Conservation (phyloP, 805 yeast species). For the Kockiozyma suomiensis region DNA sequence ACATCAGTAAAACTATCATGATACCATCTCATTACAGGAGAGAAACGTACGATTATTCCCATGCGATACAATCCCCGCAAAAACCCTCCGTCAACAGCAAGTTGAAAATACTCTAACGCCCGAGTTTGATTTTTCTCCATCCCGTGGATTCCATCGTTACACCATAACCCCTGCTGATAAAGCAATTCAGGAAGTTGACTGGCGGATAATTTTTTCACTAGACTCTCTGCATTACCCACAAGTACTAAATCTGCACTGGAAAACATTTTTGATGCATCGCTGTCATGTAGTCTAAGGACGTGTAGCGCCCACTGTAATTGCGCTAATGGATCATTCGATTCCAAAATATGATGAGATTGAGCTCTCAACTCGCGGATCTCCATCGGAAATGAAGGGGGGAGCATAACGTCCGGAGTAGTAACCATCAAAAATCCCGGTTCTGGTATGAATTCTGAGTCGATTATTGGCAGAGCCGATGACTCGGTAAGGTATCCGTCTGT, state of each 20-base stretch:
- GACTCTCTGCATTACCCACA: slow-evolving; percentile 3
- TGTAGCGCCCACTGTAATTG: slow-evolving; percentile 25
- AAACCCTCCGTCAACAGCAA: slow-evolving; percentile 42
- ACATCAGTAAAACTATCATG: too few relatives aligned
- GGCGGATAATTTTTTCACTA: neutral
- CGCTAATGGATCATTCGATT: neutral
- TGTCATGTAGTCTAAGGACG: neutral
- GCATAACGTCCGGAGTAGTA: neutral
- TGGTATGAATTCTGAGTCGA: slow-evolving; percentile 7
- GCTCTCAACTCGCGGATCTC: slow-evolving; percentile 2
- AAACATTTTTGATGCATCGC: neutral
- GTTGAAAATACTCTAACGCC: slow-evolving; percentile 39
- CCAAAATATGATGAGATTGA: neutral
- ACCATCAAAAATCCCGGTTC: slow-evolving; percentile 13
- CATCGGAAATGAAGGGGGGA: slow-evolving; percentile 21
- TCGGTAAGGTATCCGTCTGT: too few relatives aligned
- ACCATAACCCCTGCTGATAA: slow-evolving; percentile 41
- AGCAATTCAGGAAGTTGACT: slow-evolving; percentile 33
- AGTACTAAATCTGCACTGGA: slow-evolving; percentile 1
- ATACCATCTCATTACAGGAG: neutral
- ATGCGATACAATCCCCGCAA: slow-evolving; percentile 45
- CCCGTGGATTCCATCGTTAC: slow-evolving; percentile 39
- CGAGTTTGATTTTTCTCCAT: slow-evolving; percentile 22
- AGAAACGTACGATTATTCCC: slow-evolving; percentile 36
- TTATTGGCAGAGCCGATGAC: too few relatives aligned